A percentile compares a stretch with the other conserved stretches of the same genome.
phyloP scores from a whole-genome alignment of 257 asterid genomes.

The Jaltomata sinuosa region DNA sequence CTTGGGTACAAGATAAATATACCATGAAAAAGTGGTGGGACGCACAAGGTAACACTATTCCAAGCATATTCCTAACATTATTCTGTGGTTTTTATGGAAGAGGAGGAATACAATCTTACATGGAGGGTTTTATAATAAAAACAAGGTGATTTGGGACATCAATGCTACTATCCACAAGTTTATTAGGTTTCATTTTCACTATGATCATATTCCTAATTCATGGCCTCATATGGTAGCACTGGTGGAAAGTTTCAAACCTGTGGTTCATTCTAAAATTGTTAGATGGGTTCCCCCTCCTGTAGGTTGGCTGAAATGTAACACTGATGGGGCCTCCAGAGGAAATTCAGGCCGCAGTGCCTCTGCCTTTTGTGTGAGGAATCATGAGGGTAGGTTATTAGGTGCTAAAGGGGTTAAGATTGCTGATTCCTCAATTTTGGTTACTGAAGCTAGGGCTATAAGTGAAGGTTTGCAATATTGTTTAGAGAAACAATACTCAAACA shows the following conservation, averaged over 20 bases:
- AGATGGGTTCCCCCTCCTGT: not conserved
- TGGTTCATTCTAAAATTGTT: not conserved
- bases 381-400: not conserved
- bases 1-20: not conserved
- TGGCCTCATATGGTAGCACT: not conserved
- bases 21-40: not conserved
- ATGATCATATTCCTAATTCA: not conserved
- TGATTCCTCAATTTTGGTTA: not conserved
- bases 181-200: not conserved
- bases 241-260: not conserved
- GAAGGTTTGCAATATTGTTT: not conserved
- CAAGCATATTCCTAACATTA: not conserved
- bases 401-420: not conserved
- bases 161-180: not conserved
- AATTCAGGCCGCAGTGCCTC: not conserved
- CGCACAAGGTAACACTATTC: not conserved
- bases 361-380: not conserved
- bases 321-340: not conserved
- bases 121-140: not conserved
- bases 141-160: not conserved
- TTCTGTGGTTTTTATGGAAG: not conserved
- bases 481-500: no score
- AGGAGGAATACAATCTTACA: not conserved
- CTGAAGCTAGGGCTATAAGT: not conserved
- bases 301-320: not conserved